phyloP scores from a whole-genome alignment of 331 rosid species.

The Cydonia oblonga region DNA sequence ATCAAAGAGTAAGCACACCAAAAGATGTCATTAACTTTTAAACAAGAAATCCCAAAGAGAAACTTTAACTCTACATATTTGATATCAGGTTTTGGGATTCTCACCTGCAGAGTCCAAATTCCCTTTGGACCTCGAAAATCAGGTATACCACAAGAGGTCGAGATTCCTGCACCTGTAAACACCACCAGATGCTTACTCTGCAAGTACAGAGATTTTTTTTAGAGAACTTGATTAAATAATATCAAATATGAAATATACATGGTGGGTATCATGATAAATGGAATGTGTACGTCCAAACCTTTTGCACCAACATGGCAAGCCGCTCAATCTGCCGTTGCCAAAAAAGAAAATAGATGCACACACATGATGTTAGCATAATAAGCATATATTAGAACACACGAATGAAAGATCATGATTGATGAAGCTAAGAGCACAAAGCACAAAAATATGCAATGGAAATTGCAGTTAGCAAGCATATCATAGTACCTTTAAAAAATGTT shows the following conservation, averaged over 20 bases:
- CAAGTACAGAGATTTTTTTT: conserved; percentile 26
- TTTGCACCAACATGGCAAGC: conserved; percentile 57
- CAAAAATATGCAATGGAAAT: not conserved
- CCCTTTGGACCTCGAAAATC: conserved; percentile 98
- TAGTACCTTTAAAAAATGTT: not conserved
- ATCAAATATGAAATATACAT: not conserved
- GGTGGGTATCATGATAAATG: not conserved
- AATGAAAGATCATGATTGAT: not conserved
- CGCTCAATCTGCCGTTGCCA: conserved; percentile 52
- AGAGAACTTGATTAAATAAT: conserved; percentile 14
- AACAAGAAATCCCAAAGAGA: not conserved
- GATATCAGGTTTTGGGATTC: not conserved
- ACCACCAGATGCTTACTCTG: conserved; percentile 98
- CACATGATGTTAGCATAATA: conserved; percentile 7
- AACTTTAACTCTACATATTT: not conserved
- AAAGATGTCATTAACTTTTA: not conserved
- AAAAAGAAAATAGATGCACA: not conserved
- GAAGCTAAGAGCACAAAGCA: too few relatives aligned
- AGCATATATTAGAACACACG: not conserved
- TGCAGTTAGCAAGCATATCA: not conserved
- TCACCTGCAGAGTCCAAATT: conserved; percentile 96
- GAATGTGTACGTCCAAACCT: conserved; percentile 41
- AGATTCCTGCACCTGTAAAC: conserved; percentile 97
- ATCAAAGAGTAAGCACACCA: not conserved
- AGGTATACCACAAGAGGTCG: conserved; percentile 96